Conservation (phyloP, 2,329 filamentous ascomycete genomes). For the Fusarium camptoceras region DNA sequence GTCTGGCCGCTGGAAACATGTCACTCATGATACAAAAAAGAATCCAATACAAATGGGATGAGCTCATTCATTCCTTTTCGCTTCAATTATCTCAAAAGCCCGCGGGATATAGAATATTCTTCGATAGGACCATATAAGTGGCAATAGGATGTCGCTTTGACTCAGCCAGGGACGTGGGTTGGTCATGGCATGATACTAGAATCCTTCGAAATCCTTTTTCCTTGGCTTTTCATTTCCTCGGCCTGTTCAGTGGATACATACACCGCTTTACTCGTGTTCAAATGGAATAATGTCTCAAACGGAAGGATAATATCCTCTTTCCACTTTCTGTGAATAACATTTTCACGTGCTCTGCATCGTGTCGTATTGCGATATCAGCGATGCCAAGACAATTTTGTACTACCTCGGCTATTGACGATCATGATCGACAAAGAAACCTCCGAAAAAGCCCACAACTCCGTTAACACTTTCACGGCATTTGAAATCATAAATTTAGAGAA, state of each 20-base stretch:
- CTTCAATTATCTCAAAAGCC: neutral
- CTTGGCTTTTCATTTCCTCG: neutral
- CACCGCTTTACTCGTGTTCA: neutral
- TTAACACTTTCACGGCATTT: neutral
- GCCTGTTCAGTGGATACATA: neutral
- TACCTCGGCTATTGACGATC: neutral
- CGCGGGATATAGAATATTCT: neutral
- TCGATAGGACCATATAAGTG: neutral
- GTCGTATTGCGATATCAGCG: accelerated
- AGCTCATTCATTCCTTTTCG: neutral
- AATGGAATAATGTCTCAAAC: neutral
- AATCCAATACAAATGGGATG: no score
- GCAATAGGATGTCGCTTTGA: neutral
- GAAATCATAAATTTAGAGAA: neutral
- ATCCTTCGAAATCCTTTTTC: neutral
- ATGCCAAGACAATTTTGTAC: accelerated
- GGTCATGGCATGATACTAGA: neutral
- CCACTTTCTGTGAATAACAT: neutral
- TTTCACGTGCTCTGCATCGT: neutral
- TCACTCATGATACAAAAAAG: no score
- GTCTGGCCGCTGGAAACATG: no score
- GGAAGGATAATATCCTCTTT: neutral
- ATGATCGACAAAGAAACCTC: neutral
- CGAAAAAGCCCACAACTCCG: neutral
- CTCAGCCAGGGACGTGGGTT: neutral